Percentiles rank a stretch among this genome's conserved stretches.
phyloP scores from a whole-genome alignment of 257 asterid genomes.

The Paraleonurus japonicus region DNA sequence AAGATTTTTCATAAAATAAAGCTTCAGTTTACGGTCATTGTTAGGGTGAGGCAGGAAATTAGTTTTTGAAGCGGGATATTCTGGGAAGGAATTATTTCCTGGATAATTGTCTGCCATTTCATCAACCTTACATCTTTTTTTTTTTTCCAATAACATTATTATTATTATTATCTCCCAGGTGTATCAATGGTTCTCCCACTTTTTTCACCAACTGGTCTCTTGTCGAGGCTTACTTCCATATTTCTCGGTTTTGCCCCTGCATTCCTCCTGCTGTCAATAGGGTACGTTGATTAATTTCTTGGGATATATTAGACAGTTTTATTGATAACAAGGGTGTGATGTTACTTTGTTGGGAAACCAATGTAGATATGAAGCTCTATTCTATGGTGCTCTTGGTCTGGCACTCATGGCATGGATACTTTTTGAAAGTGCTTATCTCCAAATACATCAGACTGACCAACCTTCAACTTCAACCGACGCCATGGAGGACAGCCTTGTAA shows the following conservation, averaged over 20 bases:
- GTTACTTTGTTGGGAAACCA: constrained; percentile 14
- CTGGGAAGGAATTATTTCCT: too few species aligned
- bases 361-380: constrained; percentile 93
- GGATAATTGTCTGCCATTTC: not conserved
- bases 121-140: not conserved
- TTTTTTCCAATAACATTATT: not conserved
- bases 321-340: not conserved
- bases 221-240: constrained; percentile 83
- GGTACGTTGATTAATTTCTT: constrained; percentile 44
- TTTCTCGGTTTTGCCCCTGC: constrained; percentile 97
- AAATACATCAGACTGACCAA: constrained; percentile 39
- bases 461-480: constrained; percentile 42
- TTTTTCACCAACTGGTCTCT: constrained; percentile 68
- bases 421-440: constrained; percentile 67
- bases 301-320: constrained; percentile 1
- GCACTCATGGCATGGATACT: constrained; percentile 93
- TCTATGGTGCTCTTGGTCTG: constrained; percentile 84
- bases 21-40: too few species aligned
- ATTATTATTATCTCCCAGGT: constrained; percentile 36
- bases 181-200: constrained; percentile 85
- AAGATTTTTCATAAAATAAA: too few species aligned
- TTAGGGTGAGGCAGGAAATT: too few species aligned
- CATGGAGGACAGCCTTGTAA: constrained; percentile 46
- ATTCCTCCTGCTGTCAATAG: constrained; percentile 89
- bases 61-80: too few species aligned